Percentiles rank a stretch among this genome's conserved stretches.
These are phyloP conservation scores for Pythium phragmitis DNA, from an alignment of 352 stramenopile species.

Conservation along the genomic window DNA sequence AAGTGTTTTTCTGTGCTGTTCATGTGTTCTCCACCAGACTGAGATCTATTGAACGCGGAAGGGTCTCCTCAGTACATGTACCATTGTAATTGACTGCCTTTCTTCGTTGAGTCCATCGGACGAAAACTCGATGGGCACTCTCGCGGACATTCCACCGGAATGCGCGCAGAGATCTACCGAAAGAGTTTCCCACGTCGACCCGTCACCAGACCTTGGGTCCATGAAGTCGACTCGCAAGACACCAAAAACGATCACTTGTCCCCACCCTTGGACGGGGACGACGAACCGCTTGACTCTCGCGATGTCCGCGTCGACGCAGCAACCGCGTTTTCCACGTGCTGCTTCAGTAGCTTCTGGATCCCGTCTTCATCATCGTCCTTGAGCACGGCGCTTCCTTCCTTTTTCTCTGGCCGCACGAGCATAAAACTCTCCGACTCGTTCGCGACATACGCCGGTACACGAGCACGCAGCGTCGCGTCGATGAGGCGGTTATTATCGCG, in stretches of 20 bases:
- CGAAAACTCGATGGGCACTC: conserved; percentile 10
- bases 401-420: conserved; percentile 57
- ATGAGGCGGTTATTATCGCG: conserved; percentile 81
- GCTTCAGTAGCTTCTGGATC: conserved; percentile 16
- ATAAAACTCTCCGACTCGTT: conserved; percentile 72
- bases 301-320: conserved; percentile 3
- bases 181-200: background rate
- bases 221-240: background rate
- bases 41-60: too few relatives aligned
- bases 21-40: too few relatives aligned
- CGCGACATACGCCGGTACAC: conserved; percentile 60
- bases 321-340: conserved; percentile 4
- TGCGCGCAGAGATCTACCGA: conserved; percentile 16
- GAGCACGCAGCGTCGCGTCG: conserved; percentile 68
- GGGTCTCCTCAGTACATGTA: too few relatives aligned
- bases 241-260: conserved; percentile 2
- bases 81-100: background rate
- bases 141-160: conserved; percentile 6
- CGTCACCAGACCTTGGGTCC: background rate
- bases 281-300: conserved; percentile 13
- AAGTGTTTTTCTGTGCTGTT: too few relatives aligned
- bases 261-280: conserved; percentile 6
- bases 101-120: background rate
- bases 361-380: conserved; percentile 25
- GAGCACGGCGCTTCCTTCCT: conserved; percentile 25